Base-by-base conservation (phyloP, 1,284 basidiomycete genomes). In the Mycocalia duriaeana region DNA sequence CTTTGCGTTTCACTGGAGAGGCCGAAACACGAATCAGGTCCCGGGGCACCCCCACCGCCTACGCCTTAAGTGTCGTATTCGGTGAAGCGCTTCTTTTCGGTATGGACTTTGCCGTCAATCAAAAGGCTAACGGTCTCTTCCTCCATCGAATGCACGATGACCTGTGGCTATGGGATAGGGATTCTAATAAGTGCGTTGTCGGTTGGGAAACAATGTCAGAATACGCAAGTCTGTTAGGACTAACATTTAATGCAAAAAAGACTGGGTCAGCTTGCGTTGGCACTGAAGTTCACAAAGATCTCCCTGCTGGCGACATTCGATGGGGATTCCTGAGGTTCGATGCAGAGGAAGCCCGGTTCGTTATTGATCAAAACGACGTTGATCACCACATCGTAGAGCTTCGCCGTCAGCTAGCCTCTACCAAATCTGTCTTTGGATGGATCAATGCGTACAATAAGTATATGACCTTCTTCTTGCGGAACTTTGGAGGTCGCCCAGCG, bases 31-130 rank as follows among this genome's bases (percentile, higher is more conserved):
- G 61, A 14, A 54, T 60, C 5, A 58, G 70, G 3, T 54, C 59
- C 34, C 61, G 69, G 2, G 69, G 68, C n/a, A 68, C 65, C 0
- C 68, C 68, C 0, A 65, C 68, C 50, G 63, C 58, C 48, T 68
- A 65, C 48, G 59, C 62, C 6, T 53, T 73, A n/a, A 65, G 67
- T 35, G 56, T 58, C 2, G 47, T 71, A 6, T 68, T 58, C 42
- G 70, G 70, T 4, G 71, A 73, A 50, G 56, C 55, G 2, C 47
- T 71, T 7, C 48, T 72, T 22, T 73, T 71, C 50, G 57, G 57
- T n/a, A 69, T 73, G 68, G 70, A 73, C 50, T 69, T 71, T 45
- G 68, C 69, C 14, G 67, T 72, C 45, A 71, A 72, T 46, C 70
- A 70, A 40, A 53, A 53, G 24, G 59, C 68, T 1, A 52, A 63